Conservation (phyloP, 2,329 filamentous ascomycete species). For the Whalleya microplaca region DNA sequence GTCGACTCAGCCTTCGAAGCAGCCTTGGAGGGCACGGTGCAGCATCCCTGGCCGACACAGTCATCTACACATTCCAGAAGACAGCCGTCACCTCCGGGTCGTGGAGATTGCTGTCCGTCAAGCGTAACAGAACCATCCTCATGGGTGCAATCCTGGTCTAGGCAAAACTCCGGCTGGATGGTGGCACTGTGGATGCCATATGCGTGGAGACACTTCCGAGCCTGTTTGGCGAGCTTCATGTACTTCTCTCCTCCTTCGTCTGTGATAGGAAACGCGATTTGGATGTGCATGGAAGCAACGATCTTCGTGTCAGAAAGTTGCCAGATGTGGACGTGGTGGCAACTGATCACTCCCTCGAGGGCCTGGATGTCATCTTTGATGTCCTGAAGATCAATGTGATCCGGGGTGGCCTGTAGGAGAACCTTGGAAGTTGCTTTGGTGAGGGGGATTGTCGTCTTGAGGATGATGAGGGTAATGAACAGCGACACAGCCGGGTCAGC, state of each 20-base stretch:
- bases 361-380: conserved; percentile 89
- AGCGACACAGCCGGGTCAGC: conserved; percentile 91
- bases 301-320: conserved; percentile 94
- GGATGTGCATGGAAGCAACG: conserved; percentile 90
- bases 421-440: conserved; percentile 83
- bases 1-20: conserved; percentile 38
- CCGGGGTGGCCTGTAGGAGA: conserved; percentile 89
- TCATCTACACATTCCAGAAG: conserved; percentile 58
- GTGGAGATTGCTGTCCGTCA: conserved; percentile 32
- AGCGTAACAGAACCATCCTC: conserved; percentile 33
- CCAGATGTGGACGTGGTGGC: conserved; percentile 97
- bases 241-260: conserved; percentile 79
- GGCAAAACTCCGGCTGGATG: conserved; percentile 89
- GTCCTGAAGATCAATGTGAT: conserved; percentile 84
- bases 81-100: conserved; percentile 40
- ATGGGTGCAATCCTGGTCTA: conserved; percentile 52
- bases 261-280: conserved; percentile 87
- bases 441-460: conserved; percentile 75
- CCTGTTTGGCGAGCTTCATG: conserved; percentile 84
- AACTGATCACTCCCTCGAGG: conserved; percentile 83
- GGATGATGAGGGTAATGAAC: conserved; percentile 83
- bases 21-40: conserved; percentile 33
- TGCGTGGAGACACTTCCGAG: conserved; percentile 86
- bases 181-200: conserved; percentile 97
- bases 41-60: conserved; percentile 52